A percentile compares a stretch with the other conserved stretches of the same genome.
Conservation (phyloP, 2,329 filamentous ascomycete genomes). For the Exophiala viscosa region DNA sequence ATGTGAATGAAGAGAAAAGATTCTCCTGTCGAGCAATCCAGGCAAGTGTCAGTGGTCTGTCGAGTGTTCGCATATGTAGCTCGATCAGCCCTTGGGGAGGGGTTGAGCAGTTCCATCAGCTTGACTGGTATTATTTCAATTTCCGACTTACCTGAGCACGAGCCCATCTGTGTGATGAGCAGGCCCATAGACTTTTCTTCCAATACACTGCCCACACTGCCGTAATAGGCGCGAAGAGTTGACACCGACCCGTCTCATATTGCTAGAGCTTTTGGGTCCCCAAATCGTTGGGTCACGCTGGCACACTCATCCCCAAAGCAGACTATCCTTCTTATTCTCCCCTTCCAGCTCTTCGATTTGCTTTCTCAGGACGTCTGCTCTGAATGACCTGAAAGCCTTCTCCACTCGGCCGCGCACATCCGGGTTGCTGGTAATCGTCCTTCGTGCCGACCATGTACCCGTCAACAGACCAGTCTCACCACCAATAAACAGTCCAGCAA, state of each 20-base stretch:
- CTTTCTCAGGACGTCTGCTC: conserved; percentile 59
- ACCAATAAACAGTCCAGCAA: conserved; percentile 61
- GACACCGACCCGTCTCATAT: background rate
- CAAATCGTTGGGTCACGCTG: background rate
- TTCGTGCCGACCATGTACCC: conserved; percentile 53
- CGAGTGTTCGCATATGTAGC: no score
- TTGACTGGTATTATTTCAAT: no score
- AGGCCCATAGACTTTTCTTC: no score
- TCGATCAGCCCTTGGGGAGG: no score
- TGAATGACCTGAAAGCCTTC: conserved; percentile 60
- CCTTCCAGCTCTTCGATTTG: conserved; percentile 57
- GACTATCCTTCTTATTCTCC: conserved; percentile 27
- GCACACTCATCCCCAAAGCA: conserved; percentile 8
- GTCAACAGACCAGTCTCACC: conserved; percentile 60
- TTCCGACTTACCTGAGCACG: no score
- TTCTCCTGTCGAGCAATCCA: no score
- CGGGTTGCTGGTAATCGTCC: conserved; percentile 52
- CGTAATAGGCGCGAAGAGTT: no score
- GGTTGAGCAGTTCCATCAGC: no score
- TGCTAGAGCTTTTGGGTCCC: background rate
- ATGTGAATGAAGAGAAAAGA: no score
- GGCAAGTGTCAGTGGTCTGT: no score
- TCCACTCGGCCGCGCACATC: conserved; percentile 56
- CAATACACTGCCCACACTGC: no score
- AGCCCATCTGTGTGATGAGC: no score